Evolutionary conservation across 2,329 filamentous ascomycete genomes (phyloP).

Genomic region (Camillea tinctor): DNA sequence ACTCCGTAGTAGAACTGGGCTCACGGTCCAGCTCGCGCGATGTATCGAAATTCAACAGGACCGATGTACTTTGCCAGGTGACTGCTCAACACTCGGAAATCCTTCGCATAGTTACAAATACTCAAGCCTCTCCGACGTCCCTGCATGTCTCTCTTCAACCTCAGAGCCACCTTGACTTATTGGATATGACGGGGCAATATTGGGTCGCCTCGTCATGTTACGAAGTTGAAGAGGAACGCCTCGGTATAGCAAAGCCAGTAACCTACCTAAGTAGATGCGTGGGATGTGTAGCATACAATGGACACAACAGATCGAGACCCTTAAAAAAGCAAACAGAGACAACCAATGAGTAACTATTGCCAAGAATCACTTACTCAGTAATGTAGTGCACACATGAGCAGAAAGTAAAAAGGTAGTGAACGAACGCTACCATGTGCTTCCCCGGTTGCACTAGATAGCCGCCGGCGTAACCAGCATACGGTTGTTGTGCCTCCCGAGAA

Average conservation of each 20-base stretch:
- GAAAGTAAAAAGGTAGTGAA: neutral
- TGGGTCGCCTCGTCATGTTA: neutral
- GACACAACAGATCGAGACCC: neutral
- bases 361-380: too few species aligned
- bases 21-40: too few species aligned
- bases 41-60: too few species aligned
- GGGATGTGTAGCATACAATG: neutral
- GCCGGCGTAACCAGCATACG: neutral
- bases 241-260: neutral
- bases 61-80: neutral
- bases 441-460: neutral
- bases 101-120: neutral
- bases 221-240: neutral
- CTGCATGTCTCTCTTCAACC: neutral
- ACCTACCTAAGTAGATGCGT: neutral
- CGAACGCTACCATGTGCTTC: neutral
- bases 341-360: neutral
- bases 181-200: neutral
- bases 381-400: too few species aligned
- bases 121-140: neutral
- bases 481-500: neutral
- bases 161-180: neutral
- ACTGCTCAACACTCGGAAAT: neutral
- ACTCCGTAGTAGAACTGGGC: too few species aligned
- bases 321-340: neutral